Percentiles rank a stretch among this genome's conserved stretches.
Evolutionary conservation across 306 rosid species (phyloP).

Genomic region (Vachellia pachyceras): DNA sequence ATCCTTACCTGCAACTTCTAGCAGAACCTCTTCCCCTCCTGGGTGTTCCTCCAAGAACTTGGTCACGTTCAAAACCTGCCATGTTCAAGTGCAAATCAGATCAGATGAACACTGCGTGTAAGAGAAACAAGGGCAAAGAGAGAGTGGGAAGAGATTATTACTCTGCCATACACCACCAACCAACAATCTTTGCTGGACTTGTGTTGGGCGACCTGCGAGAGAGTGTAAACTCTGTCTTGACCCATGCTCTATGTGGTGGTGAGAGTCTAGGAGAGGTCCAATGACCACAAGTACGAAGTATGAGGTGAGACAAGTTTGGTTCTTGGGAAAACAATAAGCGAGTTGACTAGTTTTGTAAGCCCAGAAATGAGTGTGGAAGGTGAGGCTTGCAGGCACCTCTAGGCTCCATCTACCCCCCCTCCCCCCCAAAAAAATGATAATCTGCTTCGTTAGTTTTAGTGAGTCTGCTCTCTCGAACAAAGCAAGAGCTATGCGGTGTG

Average conservation of each 20-base stretch:
- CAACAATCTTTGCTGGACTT: slow-evolving; percentile 60
- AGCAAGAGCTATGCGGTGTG: background rate
- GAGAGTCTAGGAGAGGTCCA: background rate
- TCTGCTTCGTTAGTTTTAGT: background rate
- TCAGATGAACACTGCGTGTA: background rate
- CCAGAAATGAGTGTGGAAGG: slow-evolving; percentile 2
- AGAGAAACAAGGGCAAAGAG: background rate
- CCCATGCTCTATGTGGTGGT: slow-evolving; percentile 41
- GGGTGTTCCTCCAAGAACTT: slow-evolving; percentile 69
- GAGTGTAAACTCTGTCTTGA: slow-evolving; percentile 45
- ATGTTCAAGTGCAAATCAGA: background rate
- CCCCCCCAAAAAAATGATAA: slow-evolving; percentile 24
- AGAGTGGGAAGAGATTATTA: slow-evolving; percentile 38
- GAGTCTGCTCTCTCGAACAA: background rate
- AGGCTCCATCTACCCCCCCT: slow-evolving; percentile 19
- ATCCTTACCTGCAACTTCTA: slow-evolving; percentile 61
- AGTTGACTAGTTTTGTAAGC: slow-evolving; percentile 23
- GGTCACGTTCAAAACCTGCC: slow-evolving; percentile 64
- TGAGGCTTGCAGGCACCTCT: background rate
- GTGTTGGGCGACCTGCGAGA: slow-evolving; percentile 64
- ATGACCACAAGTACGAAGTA: background rate
- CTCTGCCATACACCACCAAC: slow-evolving; percentile 67
- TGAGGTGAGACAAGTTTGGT: background rate
- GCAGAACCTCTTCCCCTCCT: slow-evolving; percentile 65
- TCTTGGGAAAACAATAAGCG: background rate